Conservation (phyloP, 225 moss, liverwort and hornwort species). For the Rhytidiadelphus loreus region DNA sequence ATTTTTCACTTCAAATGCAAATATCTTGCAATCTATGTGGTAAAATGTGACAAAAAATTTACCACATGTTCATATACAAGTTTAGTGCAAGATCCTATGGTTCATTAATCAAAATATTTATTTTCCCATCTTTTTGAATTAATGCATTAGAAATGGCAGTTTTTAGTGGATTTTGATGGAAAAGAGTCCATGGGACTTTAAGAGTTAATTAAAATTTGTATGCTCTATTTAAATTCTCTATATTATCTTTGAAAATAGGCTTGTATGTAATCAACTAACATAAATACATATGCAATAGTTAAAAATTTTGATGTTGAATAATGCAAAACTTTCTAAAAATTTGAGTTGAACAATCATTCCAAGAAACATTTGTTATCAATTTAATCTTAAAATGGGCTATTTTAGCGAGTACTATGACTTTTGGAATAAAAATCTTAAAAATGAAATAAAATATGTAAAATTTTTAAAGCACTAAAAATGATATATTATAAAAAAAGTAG, state of each 20-base stretch:
- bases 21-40: fast-evolving
- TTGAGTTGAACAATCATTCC: fast-evolving
- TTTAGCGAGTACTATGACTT: too few relatives aligned
- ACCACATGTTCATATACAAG: background rate
- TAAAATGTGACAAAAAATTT: background rate
- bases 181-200: background rate
- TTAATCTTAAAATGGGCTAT: too few relatives aligned
- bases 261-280: too few relatives aligned
- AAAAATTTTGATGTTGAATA: background rate
- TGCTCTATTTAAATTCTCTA: too few relatives aligned
- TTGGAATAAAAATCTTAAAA: too few relatives aligned
- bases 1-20: background rate
- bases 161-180: background rate
- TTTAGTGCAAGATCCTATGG: background rate
- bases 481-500: fast-evolving
- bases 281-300: too few relatives aligned
- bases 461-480: too few relatives aligned
- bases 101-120: background rate
- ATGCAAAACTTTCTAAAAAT: background rate
- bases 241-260: background rate
- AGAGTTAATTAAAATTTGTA: background rate
- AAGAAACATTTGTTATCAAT: too few relatives aligned
- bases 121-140: background rate
- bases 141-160: background rate
- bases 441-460: too few relatives aligned